A percentile compares a stretch with the other conserved stretches of the same genome.
Conservation (phyloP, 2,329 filamentous ascomycete genomes). For the Zymoseptoria tritici region DNA sequence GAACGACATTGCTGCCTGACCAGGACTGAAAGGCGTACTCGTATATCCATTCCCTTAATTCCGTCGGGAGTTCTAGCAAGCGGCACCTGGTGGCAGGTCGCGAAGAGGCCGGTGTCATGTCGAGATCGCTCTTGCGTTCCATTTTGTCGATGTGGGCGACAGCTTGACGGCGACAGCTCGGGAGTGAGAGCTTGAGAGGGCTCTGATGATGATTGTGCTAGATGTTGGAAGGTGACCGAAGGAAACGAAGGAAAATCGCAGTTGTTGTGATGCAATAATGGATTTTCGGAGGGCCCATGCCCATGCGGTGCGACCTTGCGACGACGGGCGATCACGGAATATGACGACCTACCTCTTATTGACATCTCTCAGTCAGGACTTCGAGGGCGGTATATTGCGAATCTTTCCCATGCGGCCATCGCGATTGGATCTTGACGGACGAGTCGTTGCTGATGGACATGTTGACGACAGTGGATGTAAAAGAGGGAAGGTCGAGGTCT, state of each 20-base stretch:
- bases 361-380: too few species aligned
- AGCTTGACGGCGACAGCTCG: background rate
- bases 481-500: too few species aligned
- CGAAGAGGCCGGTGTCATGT: background rate
- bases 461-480: background rate
- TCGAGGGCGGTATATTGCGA: too few species aligned
- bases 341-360: background rate
- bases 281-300: background rate
- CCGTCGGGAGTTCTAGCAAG: background rate
- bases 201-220: background rate
- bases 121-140: background rate
- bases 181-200: too few species aligned
- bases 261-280: background rate
- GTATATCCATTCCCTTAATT: background rate
- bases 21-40: background rate
- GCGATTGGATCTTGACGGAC: too few species aligned
- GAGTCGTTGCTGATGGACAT: too few species aligned
- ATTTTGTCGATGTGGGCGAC: background rate
- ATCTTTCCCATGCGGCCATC: too few species aligned
- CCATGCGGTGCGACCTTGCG: background rate
- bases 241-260: background rate
- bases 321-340: background rate
- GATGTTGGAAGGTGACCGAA: background rate
- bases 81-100: background rate
- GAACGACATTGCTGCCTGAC: background rate